Evolutionary conservation across 305 asterid genomes (phyloP).

Genomic region (Ajuga reptans): DNA sequence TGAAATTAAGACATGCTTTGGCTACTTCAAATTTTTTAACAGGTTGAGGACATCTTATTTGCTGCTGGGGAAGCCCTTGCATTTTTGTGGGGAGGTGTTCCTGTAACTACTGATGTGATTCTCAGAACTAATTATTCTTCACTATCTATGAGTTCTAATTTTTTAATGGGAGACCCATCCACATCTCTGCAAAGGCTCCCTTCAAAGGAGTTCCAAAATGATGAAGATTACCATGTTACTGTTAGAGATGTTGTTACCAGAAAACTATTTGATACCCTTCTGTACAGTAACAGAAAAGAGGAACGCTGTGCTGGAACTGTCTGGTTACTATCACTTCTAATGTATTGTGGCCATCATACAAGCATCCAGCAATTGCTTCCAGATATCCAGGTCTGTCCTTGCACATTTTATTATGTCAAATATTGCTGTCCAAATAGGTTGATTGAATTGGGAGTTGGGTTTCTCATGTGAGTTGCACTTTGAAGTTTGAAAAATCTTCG

Average conservation of each 20-base stretch:
- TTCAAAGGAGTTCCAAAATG: slow-evolving; percentile 43
- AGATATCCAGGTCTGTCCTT: slow-evolving; percentile 78
- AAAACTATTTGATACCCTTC: slow-evolving; percentile 80
- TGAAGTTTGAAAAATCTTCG: not conserved
- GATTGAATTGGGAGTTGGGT: slow-evolving; percentile 4
- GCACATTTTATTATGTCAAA: slow-evolving; percentile 8
- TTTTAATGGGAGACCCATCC: slow-evolving; percentile 73
- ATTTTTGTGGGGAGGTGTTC: slow-evolving; percentile 97
- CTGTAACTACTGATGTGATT: slow-evolving; percentile 77
- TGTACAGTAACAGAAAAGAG: slow-evolving; percentile 88
- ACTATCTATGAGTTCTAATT: slow-evolving; percentile 79
- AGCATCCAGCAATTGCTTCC: slow-evolving; percentile 88
- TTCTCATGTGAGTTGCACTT: slow-evolving; percentile 17
- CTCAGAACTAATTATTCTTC: slow-evolving; percentile 86
- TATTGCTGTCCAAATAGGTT: slow-evolving; percentile 12
- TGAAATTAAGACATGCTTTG: slow-evolving; percentile 15
- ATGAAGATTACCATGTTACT: slow-evolving; percentile 52
- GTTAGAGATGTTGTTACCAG: slow-evolving; percentile 78
- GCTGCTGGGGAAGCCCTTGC: slow-evolving; percentile 99
- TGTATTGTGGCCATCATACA: slow-evolving; percentile 83
- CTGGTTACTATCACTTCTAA: slow-evolving; percentile 85
- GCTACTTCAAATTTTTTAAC: slow-evolving; percentile 22
- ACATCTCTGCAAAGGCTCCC: slow-evolving; percentile 40
- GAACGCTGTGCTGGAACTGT: slow-evolving; percentile 99
- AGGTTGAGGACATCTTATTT: slow-evolving; percentile 95